Evolutionary conservation across 2,329 filamentous ascomycete genomes (phyloP).

Genomic region (Cercospora zeae-maydis): DNA sequence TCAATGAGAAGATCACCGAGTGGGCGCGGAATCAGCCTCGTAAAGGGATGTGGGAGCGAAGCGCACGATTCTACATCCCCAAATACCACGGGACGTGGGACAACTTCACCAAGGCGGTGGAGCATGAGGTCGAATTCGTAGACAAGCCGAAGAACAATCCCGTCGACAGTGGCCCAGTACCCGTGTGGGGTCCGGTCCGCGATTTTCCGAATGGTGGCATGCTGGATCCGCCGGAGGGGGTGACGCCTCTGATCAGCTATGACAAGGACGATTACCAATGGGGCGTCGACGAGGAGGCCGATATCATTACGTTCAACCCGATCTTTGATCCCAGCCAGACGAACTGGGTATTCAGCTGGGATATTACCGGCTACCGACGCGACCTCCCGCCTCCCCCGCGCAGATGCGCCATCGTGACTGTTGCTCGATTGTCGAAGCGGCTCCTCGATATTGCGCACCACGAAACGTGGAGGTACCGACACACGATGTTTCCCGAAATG

Average conservation of each 20-base stretch:
- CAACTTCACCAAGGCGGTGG: conserved; percentile 64
- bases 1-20: conserved; percentile 62
- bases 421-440: conserved; percentile 67
- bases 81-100: conserved; percentile 63
- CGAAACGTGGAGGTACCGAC: conserved; percentile 69
- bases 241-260: conserved; percentile 57
- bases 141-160: conserved; percentile 51
- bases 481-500: conserved; percentile 75
- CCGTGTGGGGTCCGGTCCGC: conserved; percentile 62
- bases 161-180: conserved; percentile 48
- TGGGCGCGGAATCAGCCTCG: conserved; percentile 67
- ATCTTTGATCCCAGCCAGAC: conserved; percentile 72
- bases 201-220: conserved; percentile 48
- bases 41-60: conserved; percentile 70
- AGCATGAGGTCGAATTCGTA: conserved; percentile 52
- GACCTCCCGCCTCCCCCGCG: conserved; percentile 59
- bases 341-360: conserved; percentile 67
- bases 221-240: conserved; percentile 59
- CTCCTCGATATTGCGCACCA: conserved; percentile 73
- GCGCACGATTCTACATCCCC: conserved; percentile 69
- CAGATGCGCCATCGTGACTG: conserved; percentile 73
- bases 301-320: conserved; percentile 71
- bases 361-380: conserved; percentile 64
- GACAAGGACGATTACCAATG: conserved; percentile 66
- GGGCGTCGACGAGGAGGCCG: conserved; percentile 73